Evolutionary conservation across 805 yeast species (phyloP), one percentile per base, ranked within the genome.

Genomic region (Myxozyma geophila): DNA sequence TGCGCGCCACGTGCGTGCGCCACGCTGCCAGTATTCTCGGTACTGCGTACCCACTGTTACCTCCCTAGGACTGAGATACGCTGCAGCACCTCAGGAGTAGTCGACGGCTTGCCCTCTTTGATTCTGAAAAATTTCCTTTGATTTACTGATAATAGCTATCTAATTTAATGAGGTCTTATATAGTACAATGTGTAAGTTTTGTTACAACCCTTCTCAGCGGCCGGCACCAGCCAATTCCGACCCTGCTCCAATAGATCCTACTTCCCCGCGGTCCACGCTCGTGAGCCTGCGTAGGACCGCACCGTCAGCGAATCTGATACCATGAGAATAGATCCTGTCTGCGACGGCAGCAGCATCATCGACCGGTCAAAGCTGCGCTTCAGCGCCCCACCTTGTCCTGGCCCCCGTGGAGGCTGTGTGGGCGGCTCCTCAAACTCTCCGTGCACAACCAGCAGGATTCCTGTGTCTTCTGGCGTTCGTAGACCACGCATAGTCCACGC

Each of bases 301-400:
- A 95, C 76, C 15, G 86, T 80, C 58, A 95, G 79, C 73, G 90
- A 74, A 76, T 95, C 99, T 40, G 96, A 88, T 15, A 96, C 97
- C 37, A 95, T 85, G n/a, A 91, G 79, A 79, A 90, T 84, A 37
- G 84, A 78, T 4, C 92, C 89, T 61, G 82, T 82, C 17, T 86
- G 83, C 13, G 87, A 87, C 13, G 89, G 86, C 1, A 92, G 87
- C 33, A 89, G 78, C n/a, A 90, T 80, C 73, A 95, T 86, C 0
- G 87, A 81, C 72, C 99, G 82, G 74, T 95, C 99, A 75, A 95
- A 95, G 9, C 95, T 85, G 73, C 95, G 88, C 69, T 80, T 81
- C 41, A 87, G 43, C 66, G 62, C 59, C 19, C 15, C 19, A 75
- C 93, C 98, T 58, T 85, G 57, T 6, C 57, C 48, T 48, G 43